Base-by-base conservation (phyloP, 176 grass and related monocot species). In the Oryza australiensis region DNA sequence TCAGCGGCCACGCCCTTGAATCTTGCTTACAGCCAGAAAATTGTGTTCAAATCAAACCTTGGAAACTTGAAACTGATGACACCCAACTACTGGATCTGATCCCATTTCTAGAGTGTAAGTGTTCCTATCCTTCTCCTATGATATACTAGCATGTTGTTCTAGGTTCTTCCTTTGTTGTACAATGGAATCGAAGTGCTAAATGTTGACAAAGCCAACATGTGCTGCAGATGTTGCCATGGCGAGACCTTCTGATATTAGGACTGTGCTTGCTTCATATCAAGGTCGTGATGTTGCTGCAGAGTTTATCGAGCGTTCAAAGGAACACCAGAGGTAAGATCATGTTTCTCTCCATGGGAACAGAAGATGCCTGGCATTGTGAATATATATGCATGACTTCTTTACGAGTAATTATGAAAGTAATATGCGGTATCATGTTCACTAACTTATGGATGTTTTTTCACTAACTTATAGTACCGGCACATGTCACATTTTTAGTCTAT, bases 91-190 rank as follows among this genome's bases (percentile, higher is more conserved):
- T 98, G 79, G 96, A 98, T 95, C 87, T 98, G 74, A 87, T 98
- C 88, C 96, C 96, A 29, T 98, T 98, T 91, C 93, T 98, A 70
- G 96, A 98, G 85, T 98, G 95, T 98, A 84, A 88, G 83, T 73
- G 33, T 82, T 75, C 68, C 35, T 84, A 66, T 41, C 20, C 23
- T 57, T 81, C 43, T 68, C 40, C 40, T 66, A 7, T 70, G 70
- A 75, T 64, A 49, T 37, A 8, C 35, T 66, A 59, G 22, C 57
- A 38, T 89, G 49, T 38, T 29, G 74, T 89, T 62, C 41, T 72
- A 16, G 80, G 57, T 53, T 57, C 42, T 48, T 48, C 55, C 49
- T 23, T 70, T 74, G 48, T 43, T 75, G 57, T 68, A 66, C 32
- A 48, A n/a, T 66, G 66, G 24, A 26, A 26, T 73, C 45, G n/a